Percentiles rank a stretch among this genome's conserved stretches.
phyloP scores from a whole-genome alignment of 129 eudicot genomes.

The Ambrosia trifida region DNA sequence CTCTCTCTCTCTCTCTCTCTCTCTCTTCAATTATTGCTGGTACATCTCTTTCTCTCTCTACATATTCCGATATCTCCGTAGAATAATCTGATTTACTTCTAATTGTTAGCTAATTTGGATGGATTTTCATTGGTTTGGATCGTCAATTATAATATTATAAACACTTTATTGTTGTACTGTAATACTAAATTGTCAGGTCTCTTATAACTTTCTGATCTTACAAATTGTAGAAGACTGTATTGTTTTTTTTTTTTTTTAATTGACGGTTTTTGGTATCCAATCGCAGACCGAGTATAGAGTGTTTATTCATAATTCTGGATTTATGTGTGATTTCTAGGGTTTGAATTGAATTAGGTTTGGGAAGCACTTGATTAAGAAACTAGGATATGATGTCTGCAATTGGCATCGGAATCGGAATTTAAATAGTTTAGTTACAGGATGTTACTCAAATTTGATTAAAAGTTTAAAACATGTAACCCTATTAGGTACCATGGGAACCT shows the following conservation, averaged over 20 bases:
- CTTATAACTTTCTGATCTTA: neutral
- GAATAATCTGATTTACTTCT: neutral
- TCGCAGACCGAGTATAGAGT: neutral
- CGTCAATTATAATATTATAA: slow-evolving; percentile 1
- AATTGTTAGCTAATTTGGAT: neutral
- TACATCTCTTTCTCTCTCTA: slow-evolving; percentile 2
- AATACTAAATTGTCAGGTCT: slow-evolving; percentile 8
- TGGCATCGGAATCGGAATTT: neutral
- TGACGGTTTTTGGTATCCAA: slow-evolving; percentile 3
- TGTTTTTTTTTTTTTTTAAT: neutral
- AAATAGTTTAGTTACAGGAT: neutral
- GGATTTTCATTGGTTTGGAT: neutral
- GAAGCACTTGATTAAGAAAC: slow-evolving; percentile 7
- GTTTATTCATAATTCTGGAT: neutral
- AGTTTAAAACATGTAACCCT: neutral
- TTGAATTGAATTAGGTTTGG: neutral
- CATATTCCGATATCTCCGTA: neutral
- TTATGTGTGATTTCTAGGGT: slow-evolving; percentile 2
- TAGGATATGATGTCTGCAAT: slow-evolving; percentile 14
- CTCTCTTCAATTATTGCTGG: slow-evolving; percentile 24
- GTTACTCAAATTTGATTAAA: neutral
- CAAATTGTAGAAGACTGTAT: neutral
- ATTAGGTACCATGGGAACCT: neutral
- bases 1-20: slow-evolving; percentile 11
- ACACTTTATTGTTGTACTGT: neutral